Base-by-base conservation (phyloP, 1,284 basidiomycete genomes). In the Cutaneotrichosporon mucoides region DNA sequence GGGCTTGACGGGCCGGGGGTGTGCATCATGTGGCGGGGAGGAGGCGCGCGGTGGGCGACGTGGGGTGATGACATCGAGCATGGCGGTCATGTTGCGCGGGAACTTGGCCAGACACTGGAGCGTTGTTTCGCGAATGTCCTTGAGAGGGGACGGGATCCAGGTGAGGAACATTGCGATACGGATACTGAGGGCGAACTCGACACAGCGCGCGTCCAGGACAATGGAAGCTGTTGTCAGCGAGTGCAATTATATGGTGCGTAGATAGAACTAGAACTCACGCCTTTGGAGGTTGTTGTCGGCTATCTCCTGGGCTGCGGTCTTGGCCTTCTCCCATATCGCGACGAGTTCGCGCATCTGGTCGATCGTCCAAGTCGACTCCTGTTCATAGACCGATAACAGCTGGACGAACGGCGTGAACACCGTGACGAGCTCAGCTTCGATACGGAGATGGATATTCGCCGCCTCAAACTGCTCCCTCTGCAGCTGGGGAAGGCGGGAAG, bases 91-190 rank as follows among this genome's bases (percentile, higher is more conserved):
- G 35, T 16, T 52, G 24, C 12, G 10, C 4, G 56, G 53, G 50
- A 62, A 56, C 38, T 37, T 15, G 12, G 35, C 34, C 4, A 62
- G 53, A 41, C 53, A 45, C n/a, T 38, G 38, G 5, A 56, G 37
- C 10, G 36, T 50, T 6, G 37, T 34, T 42, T 62, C 53, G 38
- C 60, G 60, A 41, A 48, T 49, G 13, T 51, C 47, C 15, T 34
- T 34, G 8, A 64, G 57, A 12, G 62, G 62, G 24, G 49, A 50
- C 6, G 62, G 62, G 50, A 64, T 58, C 59, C 59, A 60, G 0
- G 40, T 54, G 24, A 53, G 51, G 10, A 64, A 57, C 0, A 46
- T 36, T 6, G 59, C 57, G 38, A 61, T 42, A 35, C 62, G 59
- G 4, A 64, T 11, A n/a, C 52, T 50, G 10, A 60, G 12, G 2